These are phyloP conservation scores for Quercus berberidifolia DNA, from an alignment of 306 rosid genomes.

Conservation along the genomic window DNA sequence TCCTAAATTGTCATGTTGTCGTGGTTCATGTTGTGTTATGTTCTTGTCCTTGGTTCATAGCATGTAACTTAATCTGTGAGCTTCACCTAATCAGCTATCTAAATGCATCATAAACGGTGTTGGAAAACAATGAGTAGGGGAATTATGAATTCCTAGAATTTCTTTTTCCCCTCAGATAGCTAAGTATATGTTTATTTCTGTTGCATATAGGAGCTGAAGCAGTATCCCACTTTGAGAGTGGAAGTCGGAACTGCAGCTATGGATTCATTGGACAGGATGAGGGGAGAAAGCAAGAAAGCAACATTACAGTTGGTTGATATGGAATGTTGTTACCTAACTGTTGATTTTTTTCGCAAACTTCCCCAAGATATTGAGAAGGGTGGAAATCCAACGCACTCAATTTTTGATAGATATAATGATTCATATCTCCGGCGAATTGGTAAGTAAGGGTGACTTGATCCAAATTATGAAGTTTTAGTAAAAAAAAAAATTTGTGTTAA, in stretches of 20 bases:
- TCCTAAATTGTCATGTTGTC: too few relatives aligned
- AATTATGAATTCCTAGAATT: background rate
- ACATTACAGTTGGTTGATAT: conserved; percentile 78
- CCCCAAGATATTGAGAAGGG: conserved; percentile 96
- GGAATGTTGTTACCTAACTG: conserved; percentile 86
- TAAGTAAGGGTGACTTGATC: conserved; percentile 16
- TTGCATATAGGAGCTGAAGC: conserved; percentile 68
- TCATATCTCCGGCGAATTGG: conserved; percentile 85
- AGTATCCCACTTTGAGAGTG: conserved; percentile 81
- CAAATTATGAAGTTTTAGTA: too few relatives aligned
- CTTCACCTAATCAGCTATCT: background rate
- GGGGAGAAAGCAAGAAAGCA: conserved; percentile 87
- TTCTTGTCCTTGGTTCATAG: too few relatives aligned
- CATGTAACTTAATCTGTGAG: background rate
- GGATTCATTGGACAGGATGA: conserved; percentile 80
- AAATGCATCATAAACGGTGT: background rate
- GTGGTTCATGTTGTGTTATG: too few relatives aligned
- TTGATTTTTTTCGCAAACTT: conserved; percentile 85
- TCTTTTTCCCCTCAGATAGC: background rate
- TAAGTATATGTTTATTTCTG: background rate
- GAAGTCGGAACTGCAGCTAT: conserved; percentile 80
- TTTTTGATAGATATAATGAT: conserved; percentile 88
- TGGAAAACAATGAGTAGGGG: background rate
- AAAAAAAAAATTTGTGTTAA: background rate
- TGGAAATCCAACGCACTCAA: conserved; percentile 89